These are phyloP conservation scores for Alternaria viburni DNA, from an alignment of 2,329 filamentous ascomycete genomes.

Conservation along the genomic window DNA sequence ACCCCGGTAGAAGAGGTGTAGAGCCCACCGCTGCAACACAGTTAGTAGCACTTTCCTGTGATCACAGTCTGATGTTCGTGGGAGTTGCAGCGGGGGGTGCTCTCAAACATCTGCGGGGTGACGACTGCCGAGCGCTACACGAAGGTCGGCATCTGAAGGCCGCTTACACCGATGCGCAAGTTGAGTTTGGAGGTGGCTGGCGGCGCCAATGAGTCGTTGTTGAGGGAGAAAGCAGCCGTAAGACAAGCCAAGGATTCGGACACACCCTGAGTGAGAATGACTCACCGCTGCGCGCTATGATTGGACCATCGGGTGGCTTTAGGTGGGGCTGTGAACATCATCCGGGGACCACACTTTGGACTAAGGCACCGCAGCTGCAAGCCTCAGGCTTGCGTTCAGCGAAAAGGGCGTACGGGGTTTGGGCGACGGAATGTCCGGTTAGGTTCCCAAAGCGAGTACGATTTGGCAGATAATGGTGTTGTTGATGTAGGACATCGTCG, in stretches of 20 bases:
- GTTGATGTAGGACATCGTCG: background rate
- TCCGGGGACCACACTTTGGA: background rate
- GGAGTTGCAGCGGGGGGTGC: background rate
- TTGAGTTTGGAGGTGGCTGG: background rate
- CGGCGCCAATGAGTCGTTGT: background rate
- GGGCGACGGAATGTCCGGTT: background rate
- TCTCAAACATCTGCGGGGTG: background rate
- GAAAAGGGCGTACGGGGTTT: background rate
- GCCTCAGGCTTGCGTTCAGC: background rate
- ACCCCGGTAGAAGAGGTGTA: background rate
- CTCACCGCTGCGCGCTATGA: constrained; percentile 14
- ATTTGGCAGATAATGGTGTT: background rate
- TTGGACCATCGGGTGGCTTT: background rate
- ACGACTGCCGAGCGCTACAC: background rate
- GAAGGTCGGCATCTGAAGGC: background rate
- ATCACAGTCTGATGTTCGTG: background rate
- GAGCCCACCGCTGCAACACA: background rate
- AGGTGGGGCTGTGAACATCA: background rate
- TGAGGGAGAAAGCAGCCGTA: background rate
- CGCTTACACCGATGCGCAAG: background rate
- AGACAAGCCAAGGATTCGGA: constrained; percentile 2
- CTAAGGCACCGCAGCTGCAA: background rate
- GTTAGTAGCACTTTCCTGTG: background rate
- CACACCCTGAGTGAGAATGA: constrained; percentile 23
- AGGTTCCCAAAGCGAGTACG: background rate